These are phyloP conservation scores for Mucor indicus DNA, from an alignment of 371 early-diverging fungal genomes.

Conservation along the genomic window DNA sequence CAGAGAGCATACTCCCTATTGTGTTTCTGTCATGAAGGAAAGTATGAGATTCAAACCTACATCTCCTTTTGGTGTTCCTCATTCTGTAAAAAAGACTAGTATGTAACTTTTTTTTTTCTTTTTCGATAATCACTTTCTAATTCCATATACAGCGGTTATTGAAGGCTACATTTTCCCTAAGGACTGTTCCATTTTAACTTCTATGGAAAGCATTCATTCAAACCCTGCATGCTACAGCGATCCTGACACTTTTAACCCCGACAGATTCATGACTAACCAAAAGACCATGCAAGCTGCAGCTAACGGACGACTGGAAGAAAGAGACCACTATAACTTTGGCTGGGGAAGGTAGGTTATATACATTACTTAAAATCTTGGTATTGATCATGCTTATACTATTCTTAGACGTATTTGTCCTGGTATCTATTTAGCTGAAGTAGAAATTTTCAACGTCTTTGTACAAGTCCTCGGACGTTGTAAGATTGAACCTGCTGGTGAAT, in stretches of 20 bases:
- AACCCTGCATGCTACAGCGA: slow-evolving; percentile 6
- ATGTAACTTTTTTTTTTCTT: background rate
- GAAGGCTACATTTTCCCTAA: slow-evolving; percentile 10
- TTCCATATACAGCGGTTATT: background rate
- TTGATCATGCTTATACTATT: no score
- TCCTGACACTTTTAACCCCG: slow-evolving; percentile 11
- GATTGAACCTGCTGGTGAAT: slow-evolving; percentile 1
- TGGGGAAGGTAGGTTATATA: slow-evolving; percentile 20
- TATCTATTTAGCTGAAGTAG: slow-evolving; percentile 12
- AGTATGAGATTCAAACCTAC: slow-evolving; percentile 8
- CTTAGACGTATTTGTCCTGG: slow-evolving; percentile 15
- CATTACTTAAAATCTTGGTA: no score
- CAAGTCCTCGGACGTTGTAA: background rate
- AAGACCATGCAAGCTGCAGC: slow-evolving; percentile 10
- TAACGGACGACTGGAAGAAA: slow-evolving; percentile 8
- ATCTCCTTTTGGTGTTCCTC: slow-evolving; percentile 11
- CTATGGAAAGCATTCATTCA: slow-evolving; percentile 13
- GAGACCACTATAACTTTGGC: slow-evolving; percentile 21
- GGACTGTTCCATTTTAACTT: slow-evolving; percentile 2
- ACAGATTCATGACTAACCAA: slow-evolving; percentile 11
- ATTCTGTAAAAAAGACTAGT: slow-evolving; percentile 5
- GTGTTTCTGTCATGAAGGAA: slow-evolving; percentile 10
- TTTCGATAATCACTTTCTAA: background rate
- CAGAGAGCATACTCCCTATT: slow-evolving; percentile 3
- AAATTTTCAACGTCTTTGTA: slow-evolving; percentile 4